phyloP scores from a whole-genome alignment of 768 basidiomycete genomes.

The Boletus patriciae region DNA sequence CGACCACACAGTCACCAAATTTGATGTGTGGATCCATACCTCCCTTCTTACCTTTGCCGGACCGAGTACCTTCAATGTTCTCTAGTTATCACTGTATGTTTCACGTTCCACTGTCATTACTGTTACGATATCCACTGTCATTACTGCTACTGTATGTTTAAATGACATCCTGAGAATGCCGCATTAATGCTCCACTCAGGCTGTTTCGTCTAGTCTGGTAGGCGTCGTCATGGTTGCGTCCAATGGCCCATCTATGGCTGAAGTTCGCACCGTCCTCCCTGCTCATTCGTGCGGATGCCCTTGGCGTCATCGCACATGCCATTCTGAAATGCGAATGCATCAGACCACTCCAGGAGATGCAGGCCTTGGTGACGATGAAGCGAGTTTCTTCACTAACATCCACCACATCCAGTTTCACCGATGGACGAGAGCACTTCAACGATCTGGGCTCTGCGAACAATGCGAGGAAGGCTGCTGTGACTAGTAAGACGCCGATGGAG shows the following conservation, averaged over 20 bases:
- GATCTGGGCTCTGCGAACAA: slow-evolving; percentile 80
- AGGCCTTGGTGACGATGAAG: slow-evolving; percentile 88
- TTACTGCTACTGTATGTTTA: no score
- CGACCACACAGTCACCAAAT: no score
- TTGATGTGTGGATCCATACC: no score
- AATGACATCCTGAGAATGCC: no score
- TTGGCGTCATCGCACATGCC: slow-evolving; percentile 75
- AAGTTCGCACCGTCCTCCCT: slow-evolving; percentile 65
- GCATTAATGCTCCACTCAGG: slow-evolving; percentile 72
- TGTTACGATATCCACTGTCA: no score
- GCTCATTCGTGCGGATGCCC: slow-evolving; percentile 83
- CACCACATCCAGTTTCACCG: slow-evolving; percentile 92
- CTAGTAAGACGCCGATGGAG: slow-evolving; percentile 68
- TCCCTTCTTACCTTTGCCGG: no score
- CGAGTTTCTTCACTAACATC: slow-evolving; percentile 96
- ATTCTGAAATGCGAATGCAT: slow-evolving; percentile 64
- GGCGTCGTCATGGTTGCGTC: slow-evolving; percentile 51
- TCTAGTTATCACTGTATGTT: no score
- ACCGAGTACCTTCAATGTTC: no score
- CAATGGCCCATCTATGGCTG: slow-evolving; percentile 33
- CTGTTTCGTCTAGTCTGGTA: slow-evolving; percentile 78
- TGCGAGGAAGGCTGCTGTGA: no score
- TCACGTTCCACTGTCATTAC: no score
- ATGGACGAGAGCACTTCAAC: slow-evolving; percentile 78
- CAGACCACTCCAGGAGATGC: slow-evolving; percentile 72